Conservation (phyloP, 805 yeast genomes). For the Scheffersomyces spartinae region DNA sequence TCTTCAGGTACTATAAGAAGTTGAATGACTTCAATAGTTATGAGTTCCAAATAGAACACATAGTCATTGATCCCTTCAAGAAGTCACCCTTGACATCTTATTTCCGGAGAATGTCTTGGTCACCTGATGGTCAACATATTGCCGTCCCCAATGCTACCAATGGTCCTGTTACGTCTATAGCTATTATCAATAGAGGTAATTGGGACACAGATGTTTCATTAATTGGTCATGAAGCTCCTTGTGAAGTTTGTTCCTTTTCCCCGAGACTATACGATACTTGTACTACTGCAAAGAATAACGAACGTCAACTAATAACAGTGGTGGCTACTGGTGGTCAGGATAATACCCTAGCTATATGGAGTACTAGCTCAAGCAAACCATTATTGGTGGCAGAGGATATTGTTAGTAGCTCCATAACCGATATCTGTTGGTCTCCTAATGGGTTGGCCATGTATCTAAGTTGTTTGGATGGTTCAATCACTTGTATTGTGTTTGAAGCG, state of each 20-base stretch:
- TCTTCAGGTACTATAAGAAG: constrained; percentile 71
- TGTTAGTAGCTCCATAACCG: constrained; percentile 70
- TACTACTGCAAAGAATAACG: constrained; percentile 9
- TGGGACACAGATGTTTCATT: constrained; percentile 71
- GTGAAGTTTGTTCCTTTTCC: constrained; percentile 68
- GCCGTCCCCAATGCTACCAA: constrained; percentile 82
- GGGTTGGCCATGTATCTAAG: constrained; percentile 67
- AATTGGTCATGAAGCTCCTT: constrained; percentile 78
- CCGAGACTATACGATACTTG: constrained; percentile 41
- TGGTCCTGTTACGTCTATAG: constrained; percentile 70
- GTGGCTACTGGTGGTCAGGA: constrained; percentile 97
- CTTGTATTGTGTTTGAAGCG: constrained; percentile 51
- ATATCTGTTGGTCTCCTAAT: constrained; percentile 77
- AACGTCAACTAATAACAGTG: constrained; percentile 44
- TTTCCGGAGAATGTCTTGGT: constrained; percentile 79
- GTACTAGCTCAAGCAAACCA: constrained; percentile 66
- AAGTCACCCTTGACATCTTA: constrained; percentile 89
- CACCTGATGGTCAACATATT: constrained; percentile 80
- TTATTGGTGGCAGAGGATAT: constrained; percentile 70
- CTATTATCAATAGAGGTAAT: constrained; percentile 60
- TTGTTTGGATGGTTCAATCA: constrained; percentile 77
- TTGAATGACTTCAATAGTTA: constrained; percentile 48
- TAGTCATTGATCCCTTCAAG: constrained; percentile 73
- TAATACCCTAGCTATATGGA: constrained; percentile 80
- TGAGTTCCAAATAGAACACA: constrained; percentile 78